A percentile compares a stretch with the other conserved stretches of the same genome.
Conservation (phyloP, 2,329 filamentous ascomycete genomes). For the Hysterium pulicare region DNA sequence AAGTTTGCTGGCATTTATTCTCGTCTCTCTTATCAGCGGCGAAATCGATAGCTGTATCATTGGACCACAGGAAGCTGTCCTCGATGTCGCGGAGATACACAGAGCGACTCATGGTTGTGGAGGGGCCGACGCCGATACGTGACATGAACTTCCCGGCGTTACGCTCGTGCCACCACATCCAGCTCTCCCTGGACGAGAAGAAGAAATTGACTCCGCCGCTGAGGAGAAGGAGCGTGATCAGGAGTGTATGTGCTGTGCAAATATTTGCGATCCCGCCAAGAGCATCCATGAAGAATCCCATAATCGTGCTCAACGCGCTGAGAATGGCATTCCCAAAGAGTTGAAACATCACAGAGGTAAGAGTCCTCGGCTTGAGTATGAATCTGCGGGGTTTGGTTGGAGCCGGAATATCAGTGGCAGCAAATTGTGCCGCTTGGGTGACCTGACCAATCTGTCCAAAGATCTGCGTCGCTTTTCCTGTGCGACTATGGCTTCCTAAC, state of each 20-base stretch:
- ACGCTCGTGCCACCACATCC: slow-evolving; percentile 82
- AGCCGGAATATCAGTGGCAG: slow-evolving; percentile 33
- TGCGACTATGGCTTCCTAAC: slow-evolving; percentile 69
- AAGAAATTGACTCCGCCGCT: slow-evolving; percentile 72
- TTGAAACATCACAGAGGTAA: slow-evolving; percentile 70
- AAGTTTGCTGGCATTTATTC: slow-evolving; percentile 35
- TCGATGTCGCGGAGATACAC: slow-evolving; percentile 82
- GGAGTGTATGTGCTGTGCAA: slow-evolving; percentile 67
- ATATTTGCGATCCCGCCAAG: slow-evolving; percentile 65
- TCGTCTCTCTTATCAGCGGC: slow-evolving; percentile 12
- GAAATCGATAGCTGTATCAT: slow-evolving; percentile 26
- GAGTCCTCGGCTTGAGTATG: slow-evolving; percentile 49
- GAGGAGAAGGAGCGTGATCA: slow-evolving; percentile 64
- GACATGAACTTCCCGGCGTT: slow-evolving; percentile 78
- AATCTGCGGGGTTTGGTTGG: slow-evolving; percentile 37
- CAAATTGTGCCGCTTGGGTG: slow-evolving; percentile 55
- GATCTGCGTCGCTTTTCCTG: slow-evolving; percentile 73
- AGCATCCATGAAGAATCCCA: slow-evolving; percentile 71
- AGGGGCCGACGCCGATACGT: slow-evolving; percentile 73
- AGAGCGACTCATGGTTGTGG: slow-evolving; percentile 76
- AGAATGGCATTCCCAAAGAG: slow-evolving; percentile 69
- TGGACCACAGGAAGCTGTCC: slow-evolving; percentile 50
- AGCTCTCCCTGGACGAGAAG: slow-evolving; percentile 69
- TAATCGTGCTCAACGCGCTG: slow-evolving; percentile 69
- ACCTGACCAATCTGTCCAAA: slow-evolving; percentile 73